phyloP scores from a whole-genome alignment of 1,139 yeast genomes.

The Kluyveromyces marxianus region DNA sequence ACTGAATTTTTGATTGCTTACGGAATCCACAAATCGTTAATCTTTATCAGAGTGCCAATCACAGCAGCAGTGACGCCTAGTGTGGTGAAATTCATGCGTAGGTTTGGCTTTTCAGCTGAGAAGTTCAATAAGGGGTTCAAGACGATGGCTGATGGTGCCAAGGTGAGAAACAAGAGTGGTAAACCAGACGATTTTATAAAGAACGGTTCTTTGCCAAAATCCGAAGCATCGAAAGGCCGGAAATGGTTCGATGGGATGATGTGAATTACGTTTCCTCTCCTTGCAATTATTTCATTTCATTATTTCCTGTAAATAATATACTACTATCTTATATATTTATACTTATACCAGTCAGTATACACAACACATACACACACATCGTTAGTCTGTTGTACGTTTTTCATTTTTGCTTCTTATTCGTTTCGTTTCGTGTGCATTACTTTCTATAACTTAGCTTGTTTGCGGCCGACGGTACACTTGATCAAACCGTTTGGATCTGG shows the following conservation, averaged over 20 bases:
- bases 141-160: constrained; percentile 20
- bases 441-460: constrained; percentile 40
- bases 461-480: constrained; percentile 75
- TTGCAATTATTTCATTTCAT: background rate
- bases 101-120: constrained; percentile 79
- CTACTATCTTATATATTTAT: no score
- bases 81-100: constrained; percentile 55
- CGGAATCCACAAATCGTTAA: constrained; percentile 81
- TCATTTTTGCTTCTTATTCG: background rate
- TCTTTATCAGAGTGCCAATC: constrained; percentile 73
- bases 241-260: constrained; percentile 26
- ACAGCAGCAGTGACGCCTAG: constrained; percentile 91
- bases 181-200: constrained; percentile 23
- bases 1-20: constrained; percentile 87
- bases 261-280: background rate
- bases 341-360: no score
- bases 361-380: no score
- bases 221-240: constrained; percentile 17
- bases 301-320: no score
- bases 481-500: constrained; percentile 91
- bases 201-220: constrained; percentile 16
- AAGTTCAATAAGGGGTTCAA: constrained; percentile 33
- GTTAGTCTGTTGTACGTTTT: no score
- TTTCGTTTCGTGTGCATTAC: background rate
- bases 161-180: constrained; percentile 24